These are phyloP conservation scores for Cryomyces minteri DNA, from an alignment of 495 filamentous ascomycete genomes.

Conservation along the genomic window DNA sequence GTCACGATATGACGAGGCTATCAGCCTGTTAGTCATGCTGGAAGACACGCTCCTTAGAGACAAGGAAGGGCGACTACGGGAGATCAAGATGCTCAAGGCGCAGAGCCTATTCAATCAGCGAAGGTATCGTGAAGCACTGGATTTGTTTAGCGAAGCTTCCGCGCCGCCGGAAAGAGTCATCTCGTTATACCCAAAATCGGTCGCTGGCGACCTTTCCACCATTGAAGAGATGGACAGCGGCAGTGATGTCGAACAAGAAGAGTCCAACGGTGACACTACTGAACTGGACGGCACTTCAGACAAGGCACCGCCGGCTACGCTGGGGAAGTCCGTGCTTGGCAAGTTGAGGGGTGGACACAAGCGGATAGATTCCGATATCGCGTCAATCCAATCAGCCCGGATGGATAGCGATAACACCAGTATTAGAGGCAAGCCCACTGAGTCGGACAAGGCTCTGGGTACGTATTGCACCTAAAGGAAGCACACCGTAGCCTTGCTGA, in stretches of 20 bases:
- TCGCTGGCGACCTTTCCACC: slow-evolving; percentile 63
- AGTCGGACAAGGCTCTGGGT: slow-evolving; percentile 29
- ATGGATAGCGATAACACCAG: slow-evolving; percentile 30
- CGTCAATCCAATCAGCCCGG: slow-evolving; percentile 45
- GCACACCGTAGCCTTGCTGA: background rate
- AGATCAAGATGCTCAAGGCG: slow-evolving; percentile 80
- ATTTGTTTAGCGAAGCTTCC: slow-evolving; percentile 74
- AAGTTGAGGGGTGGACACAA: slow-evolving; percentile 34
- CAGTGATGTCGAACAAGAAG: slow-evolving; percentile 29
- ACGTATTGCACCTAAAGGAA: slow-evolving; percentile 2
- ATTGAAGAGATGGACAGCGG: slow-evolving; percentile 18
- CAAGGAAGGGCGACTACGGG: slow-evolving; percentile 59
- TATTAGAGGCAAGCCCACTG: slow-evolving; percentile 16
- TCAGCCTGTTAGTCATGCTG: slow-evolving; percentile 72
- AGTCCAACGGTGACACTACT: slow-evolving; percentile 11
- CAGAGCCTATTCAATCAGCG: slow-evolving; percentile 61
- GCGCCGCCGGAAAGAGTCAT: slow-evolving; percentile 84
- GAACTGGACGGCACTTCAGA: slow-evolving; percentile 5
- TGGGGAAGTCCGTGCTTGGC: slow-evolving; percentile 19
- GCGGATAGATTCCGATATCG: slow-evolving; percentile 36
- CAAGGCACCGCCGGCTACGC: slow-evolving; percentile 12
- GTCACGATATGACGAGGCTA: slow-evolving; percentile 73
- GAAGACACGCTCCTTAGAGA: slow-evolving; percentile 80
- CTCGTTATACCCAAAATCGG: slow-evolving; percentile 59
- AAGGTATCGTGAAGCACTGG: slow-evolving; percentile 77